Conservation (phyloP, 2,329 filamentous ascomycete species). For the Grosmannia huntii region DNA sequence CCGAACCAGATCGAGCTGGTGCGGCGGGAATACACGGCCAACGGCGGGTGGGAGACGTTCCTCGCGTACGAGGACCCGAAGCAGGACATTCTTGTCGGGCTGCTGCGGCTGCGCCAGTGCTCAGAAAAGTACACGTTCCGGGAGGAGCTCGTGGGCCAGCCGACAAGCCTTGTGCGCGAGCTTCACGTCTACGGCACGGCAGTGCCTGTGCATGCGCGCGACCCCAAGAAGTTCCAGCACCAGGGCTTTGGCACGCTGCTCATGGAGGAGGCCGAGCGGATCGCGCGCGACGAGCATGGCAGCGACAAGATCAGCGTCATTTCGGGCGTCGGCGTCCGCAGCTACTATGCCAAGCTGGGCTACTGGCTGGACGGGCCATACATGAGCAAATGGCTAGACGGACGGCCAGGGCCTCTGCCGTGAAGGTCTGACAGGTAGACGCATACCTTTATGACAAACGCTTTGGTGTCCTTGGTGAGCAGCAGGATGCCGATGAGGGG, state of each 20-base stretch:
- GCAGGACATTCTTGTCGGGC: slow-evolving; percentile 90
- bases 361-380: slow-evolving; percentile 92
- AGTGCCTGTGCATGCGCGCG: slow-evolving; percentile 90
- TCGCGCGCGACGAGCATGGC: slow-evolving; percentile 86
- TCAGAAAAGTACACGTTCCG: slow-evolving; percentile 85
- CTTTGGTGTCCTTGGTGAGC: too few relatives aligned
- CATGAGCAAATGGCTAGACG: slow-evolving; percentile 54
- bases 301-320: slow-evolving; percentile 94
- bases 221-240: slow-evolving; percentile 95
- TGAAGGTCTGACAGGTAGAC: not conserved
- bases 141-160: slow-evolving; percentile 71
- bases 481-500: not conserved
- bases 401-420: slow-evolving; percentile 15
- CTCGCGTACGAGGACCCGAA: slow-evolving; percentile 96
- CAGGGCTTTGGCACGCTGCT: slow-evolving; percentile 91
- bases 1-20: slow-evolving; percentile 94
- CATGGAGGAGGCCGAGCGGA: slow-evolving; percentile 96
- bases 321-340: slow-evolving; percentile 90
- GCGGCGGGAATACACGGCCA: slow-evolving; percentile 84
- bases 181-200: slow-evolving; percentile 95
- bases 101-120: slow-evolving; percentile 83
- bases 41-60: slow-evolving; percentile 98
- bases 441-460: not conserved
- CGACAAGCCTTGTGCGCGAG: slow-evolving; percentile 84
- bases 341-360: slow-evolving; percentile 86